A percentile compares a stretch with the other conserved stretches of the same genome.
Evolutionary conservation across 768 basidiomycete species (phyloP).

Genomic region (Kwoniella sp.): DNA sequence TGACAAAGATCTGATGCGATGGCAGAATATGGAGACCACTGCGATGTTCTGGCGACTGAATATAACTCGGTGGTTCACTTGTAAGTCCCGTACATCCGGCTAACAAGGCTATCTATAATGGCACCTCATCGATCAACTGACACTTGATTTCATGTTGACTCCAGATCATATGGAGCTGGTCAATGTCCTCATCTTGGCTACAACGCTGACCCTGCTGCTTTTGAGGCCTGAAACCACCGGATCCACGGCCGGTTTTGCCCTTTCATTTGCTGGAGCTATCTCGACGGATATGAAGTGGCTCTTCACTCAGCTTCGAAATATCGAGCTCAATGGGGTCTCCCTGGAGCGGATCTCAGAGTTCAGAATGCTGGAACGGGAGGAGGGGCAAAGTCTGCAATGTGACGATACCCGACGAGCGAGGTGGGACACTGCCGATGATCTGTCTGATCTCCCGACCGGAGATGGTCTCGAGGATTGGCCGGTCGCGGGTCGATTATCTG

Average conservation of each 20-base stretch:
- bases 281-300: conserved; percentile 21
- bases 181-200: conserved; percentile 22
- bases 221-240: conserved; percentile 17
- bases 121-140: too few species aligned
- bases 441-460: background rate
- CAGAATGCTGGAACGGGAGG: conserved; percentile 34
- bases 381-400: conserved; percentile 17
- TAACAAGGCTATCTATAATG: too few species aligned
- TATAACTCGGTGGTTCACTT: conserved; percentile 22
- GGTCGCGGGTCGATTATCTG: conserved; percentile 11
- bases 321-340: conserved; percentile 29
- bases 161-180: conserved; percentile 13
- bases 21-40: conserved; percentile 23
- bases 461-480: conserved; percentile 18
- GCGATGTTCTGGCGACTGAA: conserved; percentile 12
- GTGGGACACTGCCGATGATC: background rate
- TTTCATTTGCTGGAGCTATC: conserved; percentile 29
- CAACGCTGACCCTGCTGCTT: conserved; percentile 20
- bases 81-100: conserved; percentile 25
- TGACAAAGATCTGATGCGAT: conserved; percentile 13
- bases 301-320: conserved; percentile 14
- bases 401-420: conserved; percentile 6
- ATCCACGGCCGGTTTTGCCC: conserved; percentile 30
- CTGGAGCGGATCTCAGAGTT: conserved; percentile 39
- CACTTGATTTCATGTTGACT: too few species aligned